Base-by-base conservation (phyloP, 73 alveolate species). In the Paraurostyla sp. region DNA sequence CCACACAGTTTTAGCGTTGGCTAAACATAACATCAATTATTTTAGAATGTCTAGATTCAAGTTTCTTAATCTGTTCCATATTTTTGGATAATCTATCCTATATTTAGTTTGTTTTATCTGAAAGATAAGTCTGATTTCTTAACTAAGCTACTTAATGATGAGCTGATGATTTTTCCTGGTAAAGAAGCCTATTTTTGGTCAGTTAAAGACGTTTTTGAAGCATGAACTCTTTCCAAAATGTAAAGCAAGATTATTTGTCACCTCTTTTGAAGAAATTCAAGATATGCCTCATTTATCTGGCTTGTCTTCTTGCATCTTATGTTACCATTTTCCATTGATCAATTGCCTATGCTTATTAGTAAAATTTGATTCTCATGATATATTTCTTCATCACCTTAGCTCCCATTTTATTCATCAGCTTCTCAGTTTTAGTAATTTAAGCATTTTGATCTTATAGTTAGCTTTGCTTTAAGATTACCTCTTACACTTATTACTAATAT, bases 201-300 rank as follows among this genome's bases (percentile, higher is more conserved):
- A 65, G 36, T 35, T 32, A 32, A 22, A 65, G 35, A 7, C 42
- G 29, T 6, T 65, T 36, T 18, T 65, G 15, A 6, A 35, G 58
- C 82, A 65, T 65, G 7, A 38, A 32, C 15, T 35, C 11, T 38
- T 65, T 65, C 82, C 82, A 65, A 38, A 6, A 65, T 65, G 7
- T 6, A 38, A 65, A 65, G 29, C 15, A 32, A 13, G 7, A 30
- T 40, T 15, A 4, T 65, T 65, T 65, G 25, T 65, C 82, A 38
- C 25, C 41, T 65, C 82, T 65, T 1, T 1, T 11, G 3, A 65
- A 16, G 4, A 65, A 38, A 15, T 22, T 3, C 3, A 38, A 40
- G 2, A 38, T 32, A 38, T 65, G 82, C 41, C 6, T 32, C 11
- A 65, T 15, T 65, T 65, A 65, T 13, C 82, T 33, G 41, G 6